Evolutionary conservation across 176 grass and related monocot species (phyloP).

Genomic region (Carex cristatella): DNA sequence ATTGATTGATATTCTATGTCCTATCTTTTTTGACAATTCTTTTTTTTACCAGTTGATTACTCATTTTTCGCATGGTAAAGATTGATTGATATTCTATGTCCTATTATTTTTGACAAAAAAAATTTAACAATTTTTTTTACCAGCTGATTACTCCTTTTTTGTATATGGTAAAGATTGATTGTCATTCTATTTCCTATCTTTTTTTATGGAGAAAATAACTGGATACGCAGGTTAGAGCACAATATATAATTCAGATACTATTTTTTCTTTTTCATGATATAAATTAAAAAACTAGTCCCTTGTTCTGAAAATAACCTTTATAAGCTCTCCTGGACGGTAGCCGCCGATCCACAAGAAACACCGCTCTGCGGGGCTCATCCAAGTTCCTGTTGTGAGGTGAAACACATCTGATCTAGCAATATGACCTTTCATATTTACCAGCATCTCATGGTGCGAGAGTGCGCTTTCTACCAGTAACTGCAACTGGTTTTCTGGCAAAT

Average conservation of each 20-base stretch:
- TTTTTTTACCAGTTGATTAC: too few species aligned
- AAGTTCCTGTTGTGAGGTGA: slow-evolving; percentile 57
- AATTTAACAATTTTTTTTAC: too few species aligned
- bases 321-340: slow-evolving; percentile 50
- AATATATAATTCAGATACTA: neutral
- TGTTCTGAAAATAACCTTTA: neutral
- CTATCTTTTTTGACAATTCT: too few species aligned
- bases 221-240: neutral
- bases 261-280: neutral
- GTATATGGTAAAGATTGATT: too few species aligned
- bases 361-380: slow-evolving; percentile 59
- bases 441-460: slow-evolving; percentile 44
- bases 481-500: slow-evolving; percentile 44
- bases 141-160: too few species aligned
- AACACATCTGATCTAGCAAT: slow-evolving; percentile 50
- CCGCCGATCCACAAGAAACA: slow-evolving; percentile 82
- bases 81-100: too few species aligned
- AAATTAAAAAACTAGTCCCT: neutral
- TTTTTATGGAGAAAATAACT: neutral
- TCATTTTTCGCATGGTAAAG: too few species aligned
- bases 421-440: slow-evolving; percentile 42
- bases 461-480: slow-evolving; percentile 40
- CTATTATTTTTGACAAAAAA: too few species aligned
- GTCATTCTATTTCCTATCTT: too few species aligned
- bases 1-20: too few species aligned